Evolutionary conservation across 305 asterid species (phyloP).

Genomic region (Solanum chacoense): DNA sequence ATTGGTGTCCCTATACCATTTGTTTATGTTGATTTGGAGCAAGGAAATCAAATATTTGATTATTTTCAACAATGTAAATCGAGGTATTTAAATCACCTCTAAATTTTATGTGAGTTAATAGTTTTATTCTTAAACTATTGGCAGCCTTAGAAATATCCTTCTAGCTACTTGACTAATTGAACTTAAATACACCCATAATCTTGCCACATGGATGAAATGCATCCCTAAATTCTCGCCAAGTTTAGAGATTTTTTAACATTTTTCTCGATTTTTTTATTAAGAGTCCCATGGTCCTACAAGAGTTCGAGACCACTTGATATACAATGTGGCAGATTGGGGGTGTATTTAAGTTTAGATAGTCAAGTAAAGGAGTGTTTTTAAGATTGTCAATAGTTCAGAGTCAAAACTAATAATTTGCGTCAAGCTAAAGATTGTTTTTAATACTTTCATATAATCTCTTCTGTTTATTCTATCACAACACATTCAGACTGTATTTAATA

Average conservation of each 20-base stretch:
- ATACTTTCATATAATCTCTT: no score
- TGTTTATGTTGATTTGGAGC: not conserved
- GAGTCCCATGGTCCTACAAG: not conserved
- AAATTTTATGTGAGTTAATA: no score
- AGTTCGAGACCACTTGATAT: not conserved
- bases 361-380: no score
- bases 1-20: not conserved
- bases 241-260: no score
- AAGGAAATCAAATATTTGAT: not conserved
- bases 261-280: no score
- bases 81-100: not conserved
- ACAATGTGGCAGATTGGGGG: not conserved
- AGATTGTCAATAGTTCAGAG: no score
- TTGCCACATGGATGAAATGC: not conserved
- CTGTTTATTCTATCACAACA: no score
- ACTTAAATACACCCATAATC: not conserved
- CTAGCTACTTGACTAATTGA: not conserved
- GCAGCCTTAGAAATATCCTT: not conserved
- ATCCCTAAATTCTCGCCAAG: not conserved
- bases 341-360: no score
- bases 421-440: no score
- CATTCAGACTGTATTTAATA: no score
- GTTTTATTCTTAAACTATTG: no score
- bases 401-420: no score
- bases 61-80: not conserved